Evolutionary conservation across 163 green algal species (phyloP).

Genomic region (Scenedesmus sp.): DNA sequence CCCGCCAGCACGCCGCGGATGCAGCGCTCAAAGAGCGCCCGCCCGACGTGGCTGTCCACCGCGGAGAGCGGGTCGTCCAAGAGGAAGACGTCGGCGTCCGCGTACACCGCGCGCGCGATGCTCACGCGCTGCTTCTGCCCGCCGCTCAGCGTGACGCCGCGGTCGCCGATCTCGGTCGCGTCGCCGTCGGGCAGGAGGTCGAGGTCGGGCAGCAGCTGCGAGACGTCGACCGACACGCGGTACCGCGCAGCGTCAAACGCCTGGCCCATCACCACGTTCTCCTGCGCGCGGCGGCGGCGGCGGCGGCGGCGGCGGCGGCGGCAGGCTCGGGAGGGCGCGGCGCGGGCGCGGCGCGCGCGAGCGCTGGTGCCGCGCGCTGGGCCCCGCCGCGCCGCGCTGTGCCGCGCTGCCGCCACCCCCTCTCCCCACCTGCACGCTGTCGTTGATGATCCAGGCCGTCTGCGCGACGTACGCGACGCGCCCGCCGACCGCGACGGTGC

Average conservation of each 20-base stretch:
- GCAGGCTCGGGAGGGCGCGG: no score
- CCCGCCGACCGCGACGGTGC: conserved; percentile 61
- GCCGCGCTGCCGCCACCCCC: neutral
- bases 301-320: neutral
- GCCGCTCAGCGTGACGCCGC: conserved; percentile 77
- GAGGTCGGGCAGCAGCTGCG: conserved; percentile 68
- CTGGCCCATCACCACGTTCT: conserved; percentile 70
- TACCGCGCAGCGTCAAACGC: conserved; percentile 56
- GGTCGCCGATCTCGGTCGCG: conserved; percentile 78
- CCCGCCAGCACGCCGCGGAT: conserved; percentile 68
- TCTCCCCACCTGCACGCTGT: conserved; percentile 65
- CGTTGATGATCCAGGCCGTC: conserved; percentile 77
- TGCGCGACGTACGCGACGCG: conserved; percentile 79
- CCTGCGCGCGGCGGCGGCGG: conserved; percentile 19
- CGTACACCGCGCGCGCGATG: conserved; percentile 69
- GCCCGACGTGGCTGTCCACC: conserved; percentile 93
- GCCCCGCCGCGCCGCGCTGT: no score
- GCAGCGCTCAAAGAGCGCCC: conserved; percentile 85
- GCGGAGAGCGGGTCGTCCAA: conserved; percentile 97
- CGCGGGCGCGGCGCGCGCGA: no score
- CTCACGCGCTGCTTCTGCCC: conserved; percentile 83
- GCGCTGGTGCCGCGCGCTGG: neutral
- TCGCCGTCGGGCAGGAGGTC: conserved; percentile 68
- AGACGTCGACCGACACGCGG: conserved; percentile 49
- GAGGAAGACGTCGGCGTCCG: conserved; percentile 87